Evolutionary conservation across 345 rosid genomes (phyloP).

Genomic region (Camelina laxa): DNA sequence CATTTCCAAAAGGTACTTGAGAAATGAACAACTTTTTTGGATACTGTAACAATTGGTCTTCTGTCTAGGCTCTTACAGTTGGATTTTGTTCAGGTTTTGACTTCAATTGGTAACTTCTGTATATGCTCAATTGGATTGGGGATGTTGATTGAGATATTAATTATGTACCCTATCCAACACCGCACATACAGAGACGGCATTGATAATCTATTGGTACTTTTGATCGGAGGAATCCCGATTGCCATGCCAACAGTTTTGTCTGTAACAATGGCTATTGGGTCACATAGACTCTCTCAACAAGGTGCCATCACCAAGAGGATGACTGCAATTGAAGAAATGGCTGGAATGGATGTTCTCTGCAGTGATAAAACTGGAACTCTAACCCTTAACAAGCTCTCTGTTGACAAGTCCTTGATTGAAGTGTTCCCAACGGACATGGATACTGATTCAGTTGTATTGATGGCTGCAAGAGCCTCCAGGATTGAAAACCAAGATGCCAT

Average conservation of each 20-base stretch:
- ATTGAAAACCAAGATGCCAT: constrained; percentile 95
- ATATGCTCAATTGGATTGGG: constrained; percentile 89
- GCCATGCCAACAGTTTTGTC: constrained; percentile 97
- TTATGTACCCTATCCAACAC: constrained; percentile 83
- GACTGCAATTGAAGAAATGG: constrained; percentile 99
- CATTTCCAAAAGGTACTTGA: constrained; percentile 82
- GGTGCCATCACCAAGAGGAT: constrained; percentile 98
- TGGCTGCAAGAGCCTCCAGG: constrained; percentile 91
- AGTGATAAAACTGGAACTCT: constrained; percentile 97
- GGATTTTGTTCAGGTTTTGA: constrained; percentile 56
- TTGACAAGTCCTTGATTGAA: constrained; percentile 77
- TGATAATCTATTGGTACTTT: constrained; percentile 89
- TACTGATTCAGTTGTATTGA: constrained; percentile 55
- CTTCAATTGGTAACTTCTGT: constrained; percentile 95
- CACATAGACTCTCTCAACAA: constrained; percentile 85
- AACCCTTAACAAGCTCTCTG: constrained; percentile 94
- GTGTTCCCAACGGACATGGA: constrained; percentile 58
- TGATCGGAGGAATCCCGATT: constrained; percentile 95
- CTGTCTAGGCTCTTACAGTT: neutral
- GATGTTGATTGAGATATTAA: constrained; percentile 71
- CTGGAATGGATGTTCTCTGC: constrained; percentile 97
- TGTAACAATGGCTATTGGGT: constrained; percentile 97
- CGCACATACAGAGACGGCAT: constrained; percentile 83
- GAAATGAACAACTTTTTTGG: neutral
- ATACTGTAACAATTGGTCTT: neutral